phyloP scores from a whole-genome alignment of 768 basidiomycete species.

The Suillus variegatus region DNA sequence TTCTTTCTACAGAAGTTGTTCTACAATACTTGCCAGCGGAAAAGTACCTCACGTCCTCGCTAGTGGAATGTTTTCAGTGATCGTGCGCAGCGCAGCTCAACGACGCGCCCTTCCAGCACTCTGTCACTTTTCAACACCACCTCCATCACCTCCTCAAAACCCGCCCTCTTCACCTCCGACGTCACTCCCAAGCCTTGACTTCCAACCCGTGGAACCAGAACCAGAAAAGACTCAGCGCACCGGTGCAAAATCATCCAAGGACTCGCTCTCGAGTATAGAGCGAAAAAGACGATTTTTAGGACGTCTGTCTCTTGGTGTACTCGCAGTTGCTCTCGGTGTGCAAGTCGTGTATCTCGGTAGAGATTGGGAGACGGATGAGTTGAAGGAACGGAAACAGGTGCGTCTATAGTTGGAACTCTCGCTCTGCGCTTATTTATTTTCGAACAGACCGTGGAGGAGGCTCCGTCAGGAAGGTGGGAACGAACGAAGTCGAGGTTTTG shows the following conservation, averaged over 20 bases:
- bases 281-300: slow-evolving; percentile 59
- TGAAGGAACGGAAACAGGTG: slow-evolving; percentile 64
- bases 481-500: slow-evolving; percentile 62
- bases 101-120: slow-evolving; percentile 18
- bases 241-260: slow-evolving; percentile 77
- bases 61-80: slow-evolving; percentile 25
- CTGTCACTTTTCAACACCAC: slow-evolving; percentile 27
- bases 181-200: slow-evolving; percentile 59
- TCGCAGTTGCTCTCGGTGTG: slow-evolving; percentile 57
- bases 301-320: slow-evolving; percentile 52
- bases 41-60: not conserved
- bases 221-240: slow-evolving; percentile 53
- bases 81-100: slow-evolving; percentile 24
- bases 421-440: slow-evolving; percentile 1
- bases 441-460: slow-evolving; percentile 55
- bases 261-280: slow-evolving; percentile 79
- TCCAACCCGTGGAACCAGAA: slow-evolving; percentile 53
- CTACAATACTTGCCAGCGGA: not conserved
- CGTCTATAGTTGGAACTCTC: slow-evolving; percentile 25
- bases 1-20: not conserved
- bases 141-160: slow-evolving; percentile 14
- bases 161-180: slow-evolving; percentile 6
- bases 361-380: slow-evolving; percentile 76
- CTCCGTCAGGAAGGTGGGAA: slow-evolving; percentile 62
- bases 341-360: slow-evolving; percentile 70